Base-by-base conservation (phyloP, 805 yeast genomes). In the Metschnikowia amazonensis region DNA sequence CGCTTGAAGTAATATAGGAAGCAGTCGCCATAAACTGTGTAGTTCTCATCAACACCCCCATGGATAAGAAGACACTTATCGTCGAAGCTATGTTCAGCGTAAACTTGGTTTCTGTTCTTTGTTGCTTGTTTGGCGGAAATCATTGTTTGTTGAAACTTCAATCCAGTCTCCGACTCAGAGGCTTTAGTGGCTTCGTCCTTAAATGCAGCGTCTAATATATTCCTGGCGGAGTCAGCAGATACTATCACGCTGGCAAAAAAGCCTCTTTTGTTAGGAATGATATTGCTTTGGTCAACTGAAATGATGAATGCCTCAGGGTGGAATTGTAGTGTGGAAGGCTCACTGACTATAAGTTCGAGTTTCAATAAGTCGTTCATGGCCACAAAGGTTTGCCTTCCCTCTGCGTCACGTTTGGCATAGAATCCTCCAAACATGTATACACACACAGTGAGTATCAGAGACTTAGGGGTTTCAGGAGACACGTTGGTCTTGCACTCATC, bases 351-450 rank as follows among this genome's bases (percentile, higher is more conserved):
- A 30, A 70, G 54, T 36, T 66, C 74, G 31, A 71, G 63, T 43
- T 63, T 62, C 23, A 70, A 55, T 11, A 71, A 57, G 24, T 66
- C 72, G 44, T 63, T 58, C 2, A 66, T 49, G 0, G 75, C 70
- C 10, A 44, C 49, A 42, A 70, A 69, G 5, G 18, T 34, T 23
- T 53, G 50, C 6, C 35, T 38, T 3, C 60, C 64, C n/a, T 48
- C 39, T 1, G 40, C 48, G 13, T 46, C 51, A 2, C 33, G 17
- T 10, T 33, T 30, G 27, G 50, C 44, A 23, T 48, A 46, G 45
- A 70, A 71, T 3, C 76, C 76, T 2, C 75, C 76, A 56, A 69
- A 70, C 11, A 67, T 52, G 49, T 63, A 69, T 0, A 71, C 60
- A 13, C 65, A 52, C 1, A 67, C 55, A 3, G 62, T 53, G 9